Base-by-base conservation (phyloP, 257 asterid species). In the Ligustrum vulgare region DNA sequence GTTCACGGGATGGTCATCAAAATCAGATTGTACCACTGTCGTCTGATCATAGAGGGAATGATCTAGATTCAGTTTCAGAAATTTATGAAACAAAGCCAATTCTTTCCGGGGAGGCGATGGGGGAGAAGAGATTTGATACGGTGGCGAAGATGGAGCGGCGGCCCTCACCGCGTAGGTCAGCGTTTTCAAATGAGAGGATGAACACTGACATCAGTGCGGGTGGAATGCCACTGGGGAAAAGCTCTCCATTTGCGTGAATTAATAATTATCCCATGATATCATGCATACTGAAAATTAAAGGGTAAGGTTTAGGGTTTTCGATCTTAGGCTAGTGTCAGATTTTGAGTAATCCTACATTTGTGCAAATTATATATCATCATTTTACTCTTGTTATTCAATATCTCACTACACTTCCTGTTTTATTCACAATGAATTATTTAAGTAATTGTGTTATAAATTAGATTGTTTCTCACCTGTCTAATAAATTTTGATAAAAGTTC, bases 161-260 rank as follows among this genome's bases (percentile, higher is more conserved):
- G 74, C 77, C 88, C 7, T 87, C 91, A 11, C 91, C 91, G 4
- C 82, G 88, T 9, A 83, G 90, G 84, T 82, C 83, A 4, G 74
- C 74, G 2, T 60, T 60, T 60, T 22, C 33, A 31, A 60, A 23
- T 0, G 87, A 81, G 8, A 70, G 82, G 75, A 74, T 74, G 78
- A 79, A 70, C 41, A n/a, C 77, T 15, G 71, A 72, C 28, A 80
- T 83, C 56, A 80, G 83, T 65, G 80, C 85, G 73, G 89, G 83
- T 33, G 84, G 86, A 43, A 77, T 84, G 80, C 63, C 72, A 39
- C 86, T 80, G 33, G 85, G 86, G 9, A 73, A 91, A 81, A 86
- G 77, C 82, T 88, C 94, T 72, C 89, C 92, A 1, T 90, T 83
- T 68, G 90, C 88, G 73, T 88, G 87, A 77, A 18, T 12, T n/a